Conservation (phyloP, 805 yeast species). For the Candida silvatica region DNA sequence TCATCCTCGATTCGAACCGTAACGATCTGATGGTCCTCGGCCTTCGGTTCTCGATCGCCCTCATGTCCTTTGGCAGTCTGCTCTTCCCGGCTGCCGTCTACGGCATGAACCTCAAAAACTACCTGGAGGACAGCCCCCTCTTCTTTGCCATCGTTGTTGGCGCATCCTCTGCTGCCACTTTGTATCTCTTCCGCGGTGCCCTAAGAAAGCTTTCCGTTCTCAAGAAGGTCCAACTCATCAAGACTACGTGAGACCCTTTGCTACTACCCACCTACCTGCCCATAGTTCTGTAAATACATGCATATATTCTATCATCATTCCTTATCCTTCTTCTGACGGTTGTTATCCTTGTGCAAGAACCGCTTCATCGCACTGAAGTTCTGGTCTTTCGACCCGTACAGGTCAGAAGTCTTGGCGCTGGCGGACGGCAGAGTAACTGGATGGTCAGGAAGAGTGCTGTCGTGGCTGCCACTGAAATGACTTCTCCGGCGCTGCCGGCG, state of each 20-base stretch:
- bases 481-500: neutral
- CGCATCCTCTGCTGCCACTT: slow-evolving; percentile 31
- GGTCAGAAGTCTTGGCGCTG: slow-evolving; percentile 7
- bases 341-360: slow-evolving; percentile 2
- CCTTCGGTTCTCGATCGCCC: slow-evolving; percentile 71
- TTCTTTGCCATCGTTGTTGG: slow-evolving; percentile 54
- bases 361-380: slow-evolving; percentile 4
- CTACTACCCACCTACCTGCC: neutral
- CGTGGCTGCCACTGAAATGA: too few species aligned
- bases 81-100: slow-evolving; percentile 78
- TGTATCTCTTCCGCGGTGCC: slow-evolving; percentile 43
- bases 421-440: slow-evolving; percentile 4
- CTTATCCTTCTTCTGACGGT: neutral
- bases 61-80: slow-evolving; percentile 74
- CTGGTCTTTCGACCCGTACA: slow-evolving; percentile 7
- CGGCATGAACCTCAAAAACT: slow-evolving; percentile 94
- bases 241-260: slow-evolving; percentile 3
- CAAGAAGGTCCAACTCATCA: slow-evolving; percentile 48
- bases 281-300: neutral
- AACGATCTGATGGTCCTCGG: slow-evolving; percentile 88
- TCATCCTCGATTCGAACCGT: slow-evolving; percentile 87
- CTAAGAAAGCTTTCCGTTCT: slow-evolving; percentile 51
- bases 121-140: slow-evolving; percentile 70
- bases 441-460: too few species aligned
- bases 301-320: neutral